A percentile compares a stretch with the other conserved stretches of the same genome.
phyloP scores from a whole-genome alignment of 495 filamentous ascomycete genomes.

The Penicillium arizonense region DNA sequence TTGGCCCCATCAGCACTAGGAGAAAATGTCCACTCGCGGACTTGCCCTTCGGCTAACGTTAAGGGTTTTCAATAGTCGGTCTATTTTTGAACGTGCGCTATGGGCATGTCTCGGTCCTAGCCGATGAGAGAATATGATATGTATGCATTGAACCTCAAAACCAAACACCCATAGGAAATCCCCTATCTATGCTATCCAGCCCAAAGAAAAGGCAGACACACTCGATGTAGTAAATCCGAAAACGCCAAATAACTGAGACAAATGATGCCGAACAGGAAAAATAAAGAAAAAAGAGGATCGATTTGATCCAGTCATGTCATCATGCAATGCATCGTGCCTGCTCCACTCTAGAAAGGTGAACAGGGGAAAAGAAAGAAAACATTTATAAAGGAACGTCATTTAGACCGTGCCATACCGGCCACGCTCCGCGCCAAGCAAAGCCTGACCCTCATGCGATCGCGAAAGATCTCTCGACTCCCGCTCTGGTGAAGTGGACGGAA shows the following conservation, averaged over 20 bases:
- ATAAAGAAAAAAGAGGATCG: neutral
- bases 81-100: slow-evolving; percentile 2
- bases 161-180: neutral
- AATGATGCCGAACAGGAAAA: neutral
- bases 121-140: no score
- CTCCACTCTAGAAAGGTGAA: neutral
- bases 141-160: neutral
- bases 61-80: neutral
- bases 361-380: neutral
- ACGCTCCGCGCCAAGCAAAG: slow-evolving; percentile 31
- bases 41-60: no score
- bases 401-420: slow-evolving; percentile 39
- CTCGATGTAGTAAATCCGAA: neutral
- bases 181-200: neutral
- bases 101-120: neutral
- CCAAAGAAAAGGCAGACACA: neutral
- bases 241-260: neutral
- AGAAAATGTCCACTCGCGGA: no score
- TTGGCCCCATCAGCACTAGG: neutral
- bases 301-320: slow-evolving; percentile 10
- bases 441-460: slow-evolving; percentile 27
- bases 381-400: slow-evolving; percentile 1
- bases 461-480: slow-evolving; percentile 10
- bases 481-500: slow-evolving; percentile 45
- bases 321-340: slow-evolving; percentile 14